A percentile compares a stretch with the other conserved stretches of the same genome.
Evolutionary conservation across 2,329 filamentous ascomycete genomes (phyloP).

Genomic region (Trichoderma sp.): DNA sequence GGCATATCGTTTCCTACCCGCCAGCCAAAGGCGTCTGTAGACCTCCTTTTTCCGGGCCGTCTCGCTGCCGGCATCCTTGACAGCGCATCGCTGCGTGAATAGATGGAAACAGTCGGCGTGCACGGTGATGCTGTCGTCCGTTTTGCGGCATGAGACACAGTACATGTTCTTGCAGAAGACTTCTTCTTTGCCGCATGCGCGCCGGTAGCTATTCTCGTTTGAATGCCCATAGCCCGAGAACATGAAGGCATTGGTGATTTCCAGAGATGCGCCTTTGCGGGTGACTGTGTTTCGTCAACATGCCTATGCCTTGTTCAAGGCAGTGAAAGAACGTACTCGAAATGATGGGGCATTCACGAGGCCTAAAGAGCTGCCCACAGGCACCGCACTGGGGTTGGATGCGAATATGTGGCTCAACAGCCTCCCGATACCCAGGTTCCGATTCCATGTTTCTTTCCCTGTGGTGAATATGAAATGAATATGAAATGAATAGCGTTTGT

Average conservation of each 20-base stretch:
- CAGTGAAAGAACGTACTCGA: neutral
- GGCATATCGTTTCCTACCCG: neutral
- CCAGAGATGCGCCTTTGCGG: neutral
- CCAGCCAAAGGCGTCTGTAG: constrained; percentile 10
- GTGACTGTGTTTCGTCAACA: neutral
- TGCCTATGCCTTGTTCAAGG: neutral
- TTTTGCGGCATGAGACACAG: constrained; percentile 13
- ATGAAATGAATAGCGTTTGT: too few species aligned
- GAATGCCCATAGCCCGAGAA: neutral
- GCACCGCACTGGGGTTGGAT: constrained; percentile 11
- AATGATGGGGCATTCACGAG: neutral
- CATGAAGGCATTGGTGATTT: neutral
- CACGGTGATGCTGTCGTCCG: neutral
- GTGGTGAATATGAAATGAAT: too few species aligned
- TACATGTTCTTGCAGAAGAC: neutral
- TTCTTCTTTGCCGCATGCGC: neutral
- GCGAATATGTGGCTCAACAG: neutral
- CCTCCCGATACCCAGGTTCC: too few species aligned
- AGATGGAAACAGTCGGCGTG: constrained; percentile 12
- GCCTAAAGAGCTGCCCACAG: constrained; percentile 9
- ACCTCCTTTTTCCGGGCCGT: neutral
- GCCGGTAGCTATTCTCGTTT: neutral
- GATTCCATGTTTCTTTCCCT: too few species aligned
- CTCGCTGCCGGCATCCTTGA: neutral
- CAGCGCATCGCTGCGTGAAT: neutral